Conservation (phyloP, 1,284 basidiomycete genomes). For the Phellinidium pouzarii region DNA sequence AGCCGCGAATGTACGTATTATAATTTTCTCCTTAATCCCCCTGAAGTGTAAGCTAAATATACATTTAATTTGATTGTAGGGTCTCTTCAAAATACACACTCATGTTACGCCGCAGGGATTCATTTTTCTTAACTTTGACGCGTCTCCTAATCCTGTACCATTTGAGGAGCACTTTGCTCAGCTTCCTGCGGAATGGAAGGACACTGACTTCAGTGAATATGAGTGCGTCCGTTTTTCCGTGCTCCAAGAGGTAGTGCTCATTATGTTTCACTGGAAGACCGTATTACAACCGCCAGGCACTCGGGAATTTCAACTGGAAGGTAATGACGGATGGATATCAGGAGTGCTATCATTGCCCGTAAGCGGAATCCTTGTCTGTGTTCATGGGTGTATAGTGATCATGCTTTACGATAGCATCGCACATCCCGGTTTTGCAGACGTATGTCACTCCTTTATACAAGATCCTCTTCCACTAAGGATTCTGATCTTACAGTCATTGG, state of each 20-base stretch:
- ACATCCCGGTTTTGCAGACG: constrained; percentile 25
- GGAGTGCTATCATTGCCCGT: constrained; percentile 25
- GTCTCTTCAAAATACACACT: constrained; percentile 24
- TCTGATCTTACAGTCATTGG: constrained; percentile 19
- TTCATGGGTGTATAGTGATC: not conserved
- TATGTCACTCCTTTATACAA: not conserved
- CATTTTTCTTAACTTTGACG: constrained; percentile 25
- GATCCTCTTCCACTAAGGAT: not conserved
- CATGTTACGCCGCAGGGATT: constrained; percentile 24
- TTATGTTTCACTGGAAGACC: constrained; percentile 2
- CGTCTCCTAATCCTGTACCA: constrained; percentile 19
- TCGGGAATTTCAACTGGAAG: constrained; percentile 21
- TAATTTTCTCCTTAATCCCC: not conserved
- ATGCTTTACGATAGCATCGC: constrained; percentile 15
- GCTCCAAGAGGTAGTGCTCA: not conserved
- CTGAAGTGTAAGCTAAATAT: not conserved
- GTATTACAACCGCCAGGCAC: constrained; percentile 3
- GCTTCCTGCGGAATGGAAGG: constrained; percentile 13
- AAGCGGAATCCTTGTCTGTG: not conserved
- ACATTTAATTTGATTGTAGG: constrained; percentile 4
- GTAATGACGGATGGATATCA: constrained; percentile 26
- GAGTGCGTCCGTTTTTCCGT: constrained; percentile 5
- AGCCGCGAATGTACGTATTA: constrained; percentile 19
- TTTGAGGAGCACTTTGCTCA: constrained; percentile 23
- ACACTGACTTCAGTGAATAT: constrained; percentile 10